These are phyloP conservation scores for Coniferiporia sulphurascens DNA, from an alignment of 1,284 basidiomycete genomes.

Conservation along the genomic window DNA sequence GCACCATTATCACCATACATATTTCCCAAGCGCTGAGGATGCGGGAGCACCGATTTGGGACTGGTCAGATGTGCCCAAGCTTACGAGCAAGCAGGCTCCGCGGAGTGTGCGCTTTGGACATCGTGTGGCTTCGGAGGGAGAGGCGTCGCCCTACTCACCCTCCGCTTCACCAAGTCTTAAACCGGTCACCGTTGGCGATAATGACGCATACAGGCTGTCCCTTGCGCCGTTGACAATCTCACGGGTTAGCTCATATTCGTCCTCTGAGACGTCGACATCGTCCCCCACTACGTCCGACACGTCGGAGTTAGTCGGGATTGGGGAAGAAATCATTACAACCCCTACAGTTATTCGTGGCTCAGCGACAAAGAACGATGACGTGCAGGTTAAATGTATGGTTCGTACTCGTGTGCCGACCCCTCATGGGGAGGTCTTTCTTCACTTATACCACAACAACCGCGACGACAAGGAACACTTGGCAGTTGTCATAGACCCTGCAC, in stretches of 20 bases:
- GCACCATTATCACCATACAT: constrained; percentile 73
- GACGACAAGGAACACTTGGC: constrained; percentile 97
- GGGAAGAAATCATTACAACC: constrained; percentile 12
- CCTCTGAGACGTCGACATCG: constrained; percentile 29
- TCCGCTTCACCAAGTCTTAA: constrained; percentile 26
- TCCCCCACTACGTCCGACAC: constrained; percentile 17
- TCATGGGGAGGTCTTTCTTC: constrained; percentile 90
- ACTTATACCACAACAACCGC: constrained; percentile 90
- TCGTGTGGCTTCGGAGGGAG: constrained; percentile 18
- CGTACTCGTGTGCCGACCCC: constrained; percentile 96
- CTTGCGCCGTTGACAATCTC: constrained; percentile 1
- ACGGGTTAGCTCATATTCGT: background rate
- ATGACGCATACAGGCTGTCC: background rate
- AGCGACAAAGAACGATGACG: constrained; percentile 18
- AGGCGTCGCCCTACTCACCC: constrained; percentile 28
- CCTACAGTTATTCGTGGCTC: constrained; percentile 11
- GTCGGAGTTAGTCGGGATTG: constrained; percentile 3
- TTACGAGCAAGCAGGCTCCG: constrained; percentile 61
- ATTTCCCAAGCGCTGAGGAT: constrained; percentile 56
- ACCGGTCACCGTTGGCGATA: constrained; percentile 29
- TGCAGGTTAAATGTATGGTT: constrained; percentile 87
- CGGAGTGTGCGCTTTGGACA: constrained; percentile 49
- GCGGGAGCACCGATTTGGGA: constrained; percentile 50
- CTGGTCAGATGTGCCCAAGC: constrained; percentile 50
- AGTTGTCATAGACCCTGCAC: constrained; percentile 89